Base-by-base conservation (phyloP, 257 asterid species). In the Schizonepeta tenuifolia region DNA sequence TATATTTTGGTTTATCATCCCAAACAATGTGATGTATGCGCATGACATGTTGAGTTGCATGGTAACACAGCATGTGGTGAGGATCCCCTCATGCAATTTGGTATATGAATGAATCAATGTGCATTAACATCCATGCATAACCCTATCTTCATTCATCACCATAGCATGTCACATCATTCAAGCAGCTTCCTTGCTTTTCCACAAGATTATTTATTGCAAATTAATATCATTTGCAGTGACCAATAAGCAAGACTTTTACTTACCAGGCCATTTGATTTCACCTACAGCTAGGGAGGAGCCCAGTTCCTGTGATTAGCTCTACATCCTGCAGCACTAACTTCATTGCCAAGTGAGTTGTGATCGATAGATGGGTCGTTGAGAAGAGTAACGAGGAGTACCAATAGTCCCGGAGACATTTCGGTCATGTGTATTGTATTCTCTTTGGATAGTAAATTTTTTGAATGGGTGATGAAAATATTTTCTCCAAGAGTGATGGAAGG, bases 221-320 rank as follows among this genome's bases (percentile, higher is more conserved):
- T 6, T 2, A 14, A n/a, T 15, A 24, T 58, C 57, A 43, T 43
- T 70, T 26, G 58, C 14, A 26, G 35, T 70, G 58, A 58, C 54
- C 41, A 1, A 6, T 22, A 71, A 60, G 53, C 50, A 71, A 59
- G 17, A 33, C 43, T 56, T 47, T 56, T 59, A 15, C 69, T 41
- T 69, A 54, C 51, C 35, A 6, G 40, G 65, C 17, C 28, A 53
- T 36, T 68, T 35, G 36, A 65, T 44, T 24, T 44, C 17, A 26
- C 70, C 70, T 65, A 65, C 58, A 24, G 70, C 44, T 61, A 61
- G 67, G 67, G 69, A 63, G 67, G 69, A 63, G 53, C 54, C 38
- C 36, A 63, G 54, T 40, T 18, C 49, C 67, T 35, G 65, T 31
- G 5, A 28, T 58, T 11, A 31, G 1, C 36, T 4, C 9, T 12